A percentile compares a stretch with the other conserved stretches of the same genome.
phyloP scores from a whole-genome alignment of 2,329 filamentous ascomycete species.

The Dactylellina haptotyla region DNA sequence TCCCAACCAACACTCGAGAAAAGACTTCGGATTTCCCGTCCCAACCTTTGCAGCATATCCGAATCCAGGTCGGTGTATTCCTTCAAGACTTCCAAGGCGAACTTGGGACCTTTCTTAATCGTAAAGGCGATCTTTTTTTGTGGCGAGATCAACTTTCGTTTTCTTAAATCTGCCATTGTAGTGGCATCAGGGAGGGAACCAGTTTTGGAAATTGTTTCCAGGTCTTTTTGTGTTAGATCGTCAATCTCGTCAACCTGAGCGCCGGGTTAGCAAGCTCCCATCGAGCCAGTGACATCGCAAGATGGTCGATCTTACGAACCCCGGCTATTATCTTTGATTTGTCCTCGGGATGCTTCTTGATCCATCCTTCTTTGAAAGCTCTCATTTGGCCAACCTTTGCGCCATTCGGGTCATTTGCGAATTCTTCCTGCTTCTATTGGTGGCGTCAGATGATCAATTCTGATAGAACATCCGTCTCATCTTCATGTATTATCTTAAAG shows the following conservation, averaged over 20 bases:
- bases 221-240: constrained; percentile 79
- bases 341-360: constrained; percentile 70
- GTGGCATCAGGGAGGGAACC: constrained; percentile 78
- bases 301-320: constrained; percentile 1
- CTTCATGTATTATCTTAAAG: constrained; percentile 77
- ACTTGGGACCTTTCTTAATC: constrained; percentile 85
- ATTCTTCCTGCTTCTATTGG: constrained; percentile 39
- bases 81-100: constrained; percentile 85
- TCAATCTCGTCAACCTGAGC: constrained; percentile 75
- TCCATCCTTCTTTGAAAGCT: constrained; percentile 84
- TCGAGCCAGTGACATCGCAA: not conserved
- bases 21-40: constrained; percentile 1
- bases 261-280: constrained; percentile 68
- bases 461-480: not conserved
- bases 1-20: constrained; percentile 24
- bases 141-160: constrained; percentile 86
- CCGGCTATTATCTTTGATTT: constrained; percentile 63
- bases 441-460: not conserved
- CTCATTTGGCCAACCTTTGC: constrained; percentile 91
- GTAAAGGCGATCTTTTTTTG: constrained; percentile 88
- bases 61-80: constrained; percentile 95
- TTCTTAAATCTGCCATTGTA: constrained; percentile 81
- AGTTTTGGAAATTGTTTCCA: constrained; percentile 76
- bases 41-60: constrained; percentile 80
- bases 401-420: constrained; percentile 60